These are phyloP conservation scores for Nannochloropsis oceanica DNA, from an alignment of 108 stramenopile genomes.

Conservation along the genomic window DNA sequence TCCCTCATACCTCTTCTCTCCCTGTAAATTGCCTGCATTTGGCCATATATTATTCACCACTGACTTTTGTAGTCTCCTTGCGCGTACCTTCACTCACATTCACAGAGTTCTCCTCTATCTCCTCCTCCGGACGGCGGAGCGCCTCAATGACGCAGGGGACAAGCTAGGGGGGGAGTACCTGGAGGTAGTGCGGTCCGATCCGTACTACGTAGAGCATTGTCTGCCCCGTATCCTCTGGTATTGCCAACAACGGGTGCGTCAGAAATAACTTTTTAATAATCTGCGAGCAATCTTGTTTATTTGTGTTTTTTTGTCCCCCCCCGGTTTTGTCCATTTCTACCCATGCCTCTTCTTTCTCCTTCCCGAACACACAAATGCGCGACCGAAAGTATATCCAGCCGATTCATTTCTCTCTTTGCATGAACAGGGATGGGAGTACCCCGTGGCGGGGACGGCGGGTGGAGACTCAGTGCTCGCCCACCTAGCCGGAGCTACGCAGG, in stretches of 20 bases:
- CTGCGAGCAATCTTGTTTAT: too few relatives aligned
- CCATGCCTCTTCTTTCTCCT: too few relatives aligned
- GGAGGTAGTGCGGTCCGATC: not conserved
- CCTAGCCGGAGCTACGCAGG: not conserved
- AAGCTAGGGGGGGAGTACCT: not conserved
- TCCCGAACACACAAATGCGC: too few relatives aligned
- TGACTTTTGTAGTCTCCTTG: too few relatives aligned
- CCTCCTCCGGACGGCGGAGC: not conserved
- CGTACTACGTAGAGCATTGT: not conserved
- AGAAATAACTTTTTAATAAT: too few relatives aligned
- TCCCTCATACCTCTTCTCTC: not conserved
- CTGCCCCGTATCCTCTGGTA: not conserved
- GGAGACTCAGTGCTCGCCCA: not conserved
- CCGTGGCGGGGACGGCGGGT: not conserved
- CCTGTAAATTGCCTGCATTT: not conserved
- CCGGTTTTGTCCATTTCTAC: too few relatives aligned
- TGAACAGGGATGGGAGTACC: not conserved
- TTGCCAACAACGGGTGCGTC: not conserved
- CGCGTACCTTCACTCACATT: too few relatives aligned
- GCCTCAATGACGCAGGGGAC: not conserved
- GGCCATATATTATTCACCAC: too few relatives aligned
- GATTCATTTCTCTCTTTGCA: too few relatives aligned
- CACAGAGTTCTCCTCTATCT: not conserved
- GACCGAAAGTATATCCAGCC: too few relatives aligned
- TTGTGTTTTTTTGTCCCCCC: too few relatives aligned